Base-by-base conservation (phyloP, 495 filamentous ascomycete species). In the Penicillium cinerascens region DNA sequence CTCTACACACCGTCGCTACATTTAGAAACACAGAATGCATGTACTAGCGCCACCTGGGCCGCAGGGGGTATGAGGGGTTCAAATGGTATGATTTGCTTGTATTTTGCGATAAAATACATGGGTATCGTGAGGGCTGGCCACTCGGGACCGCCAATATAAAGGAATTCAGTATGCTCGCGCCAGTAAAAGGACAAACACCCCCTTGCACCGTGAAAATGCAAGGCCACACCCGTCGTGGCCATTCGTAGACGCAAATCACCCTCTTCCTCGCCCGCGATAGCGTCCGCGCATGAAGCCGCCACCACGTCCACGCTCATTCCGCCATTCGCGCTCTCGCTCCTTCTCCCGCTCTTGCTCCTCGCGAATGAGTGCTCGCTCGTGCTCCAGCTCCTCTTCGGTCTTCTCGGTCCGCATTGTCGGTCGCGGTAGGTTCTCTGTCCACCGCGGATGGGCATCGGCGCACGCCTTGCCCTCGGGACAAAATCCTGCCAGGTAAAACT, bases 401-500 rank as follows among this genome's bases (percentile, higher is more conserved):
- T 83, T 83, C 60, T 80, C 77, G 2, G 79, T 73, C 44, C 74
- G 82, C 13, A 87, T 80, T 25, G 83, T 81, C 6, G 91, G 90
- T 60, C 82, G 83, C 56, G 86, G 83, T 52, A 97, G 78, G 20
- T 88, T 82, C 48, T 78, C 75, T 8, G 74, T 68, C 87, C 89
- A 97, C 25, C 82, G 73, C 9, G 92, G 82, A 72, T 98, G 93
- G 3, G 89, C 88, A 25, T 91, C 85, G 63, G 83, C 81, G 66
- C 95, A 97, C 0, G 52, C 66, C 52, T 80, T 82, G 10, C 92
- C 91, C 52, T 95, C 86, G 0, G 93, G 93, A 65, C 93, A 98
- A 71, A 98, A 98, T 1, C 95, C 95, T 1, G 89, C 89, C 25
- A 97, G 76, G 61, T 95, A 98, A 69, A 82, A 95, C n/a, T 73